Evolutionary conservation across 345 rosid genomes (phyloP), one percentile per base, ranked within the genome.

Genomic region (Populus simonii): DNA sequence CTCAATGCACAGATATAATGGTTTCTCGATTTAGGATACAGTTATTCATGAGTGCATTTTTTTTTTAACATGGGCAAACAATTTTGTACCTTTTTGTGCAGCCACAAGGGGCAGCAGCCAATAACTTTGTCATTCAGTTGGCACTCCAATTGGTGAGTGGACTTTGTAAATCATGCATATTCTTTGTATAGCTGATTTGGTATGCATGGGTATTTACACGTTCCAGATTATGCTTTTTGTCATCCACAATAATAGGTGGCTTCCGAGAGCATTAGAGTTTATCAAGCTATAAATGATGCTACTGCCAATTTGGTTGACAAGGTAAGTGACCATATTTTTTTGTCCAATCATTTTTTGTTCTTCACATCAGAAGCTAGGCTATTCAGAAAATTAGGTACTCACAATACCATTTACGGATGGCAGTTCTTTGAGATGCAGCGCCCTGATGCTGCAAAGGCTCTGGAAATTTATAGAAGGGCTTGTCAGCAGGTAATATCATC

Each of bases 371-470:
- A 75, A 79, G 36, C 76, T 80, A 77, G 53, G 53, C 45, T 73
- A 9, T 80, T 76, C 36, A 33, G 63, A 8, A 63, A 68, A 71
- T 63, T 51, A 39, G 79, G 53, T 76, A 73, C 66, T 77, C 66
- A 65, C 74, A 78, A 68, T 82, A 57, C 68, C 72, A 76, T 70
- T 66, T 69, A 45, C 43, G 73, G 51, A 29, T 75, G 83, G n/a
- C 90, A 96, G 99, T 96, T 96, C 89, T 96, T 96, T 80, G 99
- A 96, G 85, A 96, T 96, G 99, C 93, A 85, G 86, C 90, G 94
- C 31, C 80, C 77, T 70, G 98, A 96, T 89, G 96, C 99, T 83
- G 43, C 89, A 61, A 96, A 79, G 89, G 98, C 94, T 43, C 76
- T 93, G 85, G 94, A 90, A 55, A 84, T 93, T 81, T 96, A 96